A percentile compares a stretch with the other conserved stretches of the same genome.
Evolutionary conservation across 2,329 filamentous ascomycete species (phyloP).

Genomic region (Aspergillus pseudoglaucus): DNA sequence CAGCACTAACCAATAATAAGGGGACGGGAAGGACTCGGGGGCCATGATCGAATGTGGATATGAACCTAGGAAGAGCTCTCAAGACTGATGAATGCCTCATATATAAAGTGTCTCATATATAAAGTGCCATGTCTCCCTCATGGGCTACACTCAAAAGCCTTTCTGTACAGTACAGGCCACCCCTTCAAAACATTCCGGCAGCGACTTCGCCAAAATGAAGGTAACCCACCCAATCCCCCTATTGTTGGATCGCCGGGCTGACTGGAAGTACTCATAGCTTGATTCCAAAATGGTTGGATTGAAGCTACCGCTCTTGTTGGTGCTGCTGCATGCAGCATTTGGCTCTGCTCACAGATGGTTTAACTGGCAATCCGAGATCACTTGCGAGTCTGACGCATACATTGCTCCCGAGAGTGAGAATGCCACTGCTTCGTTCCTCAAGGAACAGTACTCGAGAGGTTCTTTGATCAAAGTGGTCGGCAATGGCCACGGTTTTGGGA

Average conservation of each 20-base stretch:
- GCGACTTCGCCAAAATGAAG: background rate
- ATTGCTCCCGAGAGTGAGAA: slow-evolving; percentile 9
- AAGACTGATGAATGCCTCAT: background rate
- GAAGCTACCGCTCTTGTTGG: slow-evolving; percentile 4
- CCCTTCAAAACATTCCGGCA: background rate
- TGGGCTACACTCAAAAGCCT: background rate
- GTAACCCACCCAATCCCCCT: background rate
- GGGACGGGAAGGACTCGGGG: background rate
- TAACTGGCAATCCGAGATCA: slow-evolving; percentile 15
- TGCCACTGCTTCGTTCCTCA: slow-evolving; percentile 7
- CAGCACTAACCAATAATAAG: no score
- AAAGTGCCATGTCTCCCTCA: background rate
- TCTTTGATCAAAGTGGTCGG: slow-evolving; percentile 13
- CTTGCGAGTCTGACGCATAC: slow-evolving; percentile 11
- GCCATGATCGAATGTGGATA: background rate
- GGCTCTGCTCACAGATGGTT: slow-evolving; percentile 11
- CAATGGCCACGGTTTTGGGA: slow-evolving; percentile 16
- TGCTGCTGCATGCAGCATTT: slow-evolving; percentile 5
- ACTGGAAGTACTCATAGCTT: background rate
- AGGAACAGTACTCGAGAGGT: slow-evolving; percentile 7
- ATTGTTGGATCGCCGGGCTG: background rate
- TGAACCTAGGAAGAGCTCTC: background rate
- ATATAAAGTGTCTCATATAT: no score
- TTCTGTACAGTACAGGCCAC: background rate
- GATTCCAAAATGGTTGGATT: slow-evolving; percentile 1